Base-by-base conservation (phyloP, 495 filamentous ascomycete genomes). In the Hypomontagnella submonticulosa region DNA sequence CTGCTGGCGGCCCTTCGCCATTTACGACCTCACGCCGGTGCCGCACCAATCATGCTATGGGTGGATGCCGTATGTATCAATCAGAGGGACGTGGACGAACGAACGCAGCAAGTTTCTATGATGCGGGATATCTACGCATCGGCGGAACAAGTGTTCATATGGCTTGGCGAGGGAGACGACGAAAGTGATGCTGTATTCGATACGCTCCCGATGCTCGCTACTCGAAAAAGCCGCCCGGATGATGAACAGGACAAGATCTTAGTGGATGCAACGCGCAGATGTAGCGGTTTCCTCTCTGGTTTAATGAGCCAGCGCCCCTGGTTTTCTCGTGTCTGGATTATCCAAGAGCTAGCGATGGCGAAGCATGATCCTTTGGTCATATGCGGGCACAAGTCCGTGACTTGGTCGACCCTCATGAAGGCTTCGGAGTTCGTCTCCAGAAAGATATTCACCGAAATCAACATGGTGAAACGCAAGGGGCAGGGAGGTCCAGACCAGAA, bases 291-390 rank as follows among this genome's bases (percentile, higher is more conserved):
- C 15, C 36, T 61, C 7, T 34, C 33, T n/a, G 37, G 37, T 12
- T 27, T 61, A 23, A 13, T 11, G 4, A 38, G 34, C 10, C 34
- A 27, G 11, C 57, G 57, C 13, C 34, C 46, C 30, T 69, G 66
- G 66, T 61, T 69, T 32, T 42, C 53, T 5, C 52, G 66, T 4
- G 54, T 65, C 32, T 69, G 66, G 66, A 46, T 64, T 30, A 47
- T 69, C 23, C 66, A 69, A 27, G 66, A 69, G 48, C 27, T 61
- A 32, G 57, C 57, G 37, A 53, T 61, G 57, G 57, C 57, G 5
- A 50, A 27, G 11, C 0, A 46, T n/a, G 57, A 61, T 19, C 57
- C 57, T 0, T 9, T 52, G 6, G 47, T 61, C 0, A 48, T 44
- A 23, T 61, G 57, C 38, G 57, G 57, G 23, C 36, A 11, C n/a